Percentiles rank a stretch among this genome's conserved stretches.
phyloP scores from a whole-genome alignment of 495 filamentous ascomycete genomes.

The Lasiosphaeria ovina region DNA sequence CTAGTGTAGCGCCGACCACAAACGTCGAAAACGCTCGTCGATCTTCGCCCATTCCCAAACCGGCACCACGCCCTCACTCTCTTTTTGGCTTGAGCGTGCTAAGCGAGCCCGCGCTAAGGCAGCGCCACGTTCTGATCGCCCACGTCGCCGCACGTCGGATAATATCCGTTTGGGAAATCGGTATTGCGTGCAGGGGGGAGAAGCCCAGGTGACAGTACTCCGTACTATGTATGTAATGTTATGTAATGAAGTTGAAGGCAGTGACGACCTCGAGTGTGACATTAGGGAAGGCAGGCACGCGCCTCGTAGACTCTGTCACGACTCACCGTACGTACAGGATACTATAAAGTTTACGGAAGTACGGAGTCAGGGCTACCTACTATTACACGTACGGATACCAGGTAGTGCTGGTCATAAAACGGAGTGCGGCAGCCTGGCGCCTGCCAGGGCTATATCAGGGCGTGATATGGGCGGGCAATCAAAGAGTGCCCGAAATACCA shows the following conservation, averaged over 20 bases:
- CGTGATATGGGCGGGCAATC: slow-evolving; percentile 35
- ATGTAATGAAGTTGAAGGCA: slow-evolving; percentile 16
- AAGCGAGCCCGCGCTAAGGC: slow-evolving; percentile 31
- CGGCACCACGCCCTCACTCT: slow-evolving; percentile 18
- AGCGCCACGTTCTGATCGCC: slow-evolving; percentile 35
- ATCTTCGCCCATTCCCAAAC: slow-evolving; percentile 29
- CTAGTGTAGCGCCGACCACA: slow-evolving; percentile 16
- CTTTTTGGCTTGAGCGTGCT: neutral
- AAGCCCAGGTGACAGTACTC: neutral
- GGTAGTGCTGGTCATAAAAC: neutral
- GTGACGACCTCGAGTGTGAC: slow-evolving; percentile 16
- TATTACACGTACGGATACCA: neutral
- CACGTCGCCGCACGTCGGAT: slow-evolving; percentile 21
- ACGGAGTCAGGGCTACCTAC: neutral
- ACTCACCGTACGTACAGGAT: neutral
- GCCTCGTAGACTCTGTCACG: slow-evolving; percentile 5
- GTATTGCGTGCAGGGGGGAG: slow-evolving; percentile 30
- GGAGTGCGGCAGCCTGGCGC: neutral
- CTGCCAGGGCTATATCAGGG: slow-evolving; percentile 23
- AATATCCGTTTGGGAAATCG: slow-evolving; percentile 31
- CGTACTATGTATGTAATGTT: too few relatives aligned
- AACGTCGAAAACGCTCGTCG: slow-evolving; percentile 33
- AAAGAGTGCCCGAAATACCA: slow-evolving; percentile 38
- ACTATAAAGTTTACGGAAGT: neutral
- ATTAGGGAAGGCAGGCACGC: slow-evolving; percentile 9